Evolutionary conservation across 202 grass and related monocot genomes (phyloP).

Genomic region (Dendrocalamus latiflorus): DNA sequence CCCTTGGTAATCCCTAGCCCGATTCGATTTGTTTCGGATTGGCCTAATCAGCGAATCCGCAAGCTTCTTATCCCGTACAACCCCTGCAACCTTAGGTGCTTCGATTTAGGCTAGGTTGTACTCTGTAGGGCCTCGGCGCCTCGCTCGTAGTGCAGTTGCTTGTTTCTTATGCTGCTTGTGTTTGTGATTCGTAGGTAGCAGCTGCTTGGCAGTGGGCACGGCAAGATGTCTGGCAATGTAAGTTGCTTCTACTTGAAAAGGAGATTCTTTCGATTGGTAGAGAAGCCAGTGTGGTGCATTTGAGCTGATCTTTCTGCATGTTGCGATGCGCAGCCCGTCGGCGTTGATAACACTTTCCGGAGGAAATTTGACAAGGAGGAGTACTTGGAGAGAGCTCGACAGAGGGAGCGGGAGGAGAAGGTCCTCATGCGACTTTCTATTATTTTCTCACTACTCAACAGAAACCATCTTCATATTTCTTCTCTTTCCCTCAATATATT

Average conservation of each 20-base stretch:
- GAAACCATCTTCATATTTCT: background rate
- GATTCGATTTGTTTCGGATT: background rate
- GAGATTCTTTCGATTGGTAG: background rate
- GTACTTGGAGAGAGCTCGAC: too few species aligned
- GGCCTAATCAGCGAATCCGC: background rate
- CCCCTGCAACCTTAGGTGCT: background rate
- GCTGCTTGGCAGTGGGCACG: background rate
- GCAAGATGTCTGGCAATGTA: slow-evolving; percentile 57
- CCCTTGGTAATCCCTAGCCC: background rate
- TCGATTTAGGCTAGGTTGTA: background rate
- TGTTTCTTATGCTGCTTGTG: too few species aligned
- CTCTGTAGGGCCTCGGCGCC: background rate
- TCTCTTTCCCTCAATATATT: background rate
- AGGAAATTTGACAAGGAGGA: too few species aligned
- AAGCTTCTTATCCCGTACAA: background rate
- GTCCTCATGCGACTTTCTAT: background rate
- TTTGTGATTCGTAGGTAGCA: too few species aligned
- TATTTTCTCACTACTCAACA: background rate
- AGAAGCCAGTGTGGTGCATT: background rate
- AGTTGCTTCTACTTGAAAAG: slow-evolving; percentile 15
- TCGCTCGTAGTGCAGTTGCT: background rate
- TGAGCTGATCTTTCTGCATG: slow-evolving; percentile 4
- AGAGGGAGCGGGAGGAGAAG: too few species aligned
- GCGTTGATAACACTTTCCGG: too few species aligned
- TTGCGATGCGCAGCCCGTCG: too few species aligned